These are phyloP conservation scores for Fusarium guadeloupense DNA, from an alignment of 2,329 filamentous ascomycete genomes.

Conservation along the genomic window DNA sequence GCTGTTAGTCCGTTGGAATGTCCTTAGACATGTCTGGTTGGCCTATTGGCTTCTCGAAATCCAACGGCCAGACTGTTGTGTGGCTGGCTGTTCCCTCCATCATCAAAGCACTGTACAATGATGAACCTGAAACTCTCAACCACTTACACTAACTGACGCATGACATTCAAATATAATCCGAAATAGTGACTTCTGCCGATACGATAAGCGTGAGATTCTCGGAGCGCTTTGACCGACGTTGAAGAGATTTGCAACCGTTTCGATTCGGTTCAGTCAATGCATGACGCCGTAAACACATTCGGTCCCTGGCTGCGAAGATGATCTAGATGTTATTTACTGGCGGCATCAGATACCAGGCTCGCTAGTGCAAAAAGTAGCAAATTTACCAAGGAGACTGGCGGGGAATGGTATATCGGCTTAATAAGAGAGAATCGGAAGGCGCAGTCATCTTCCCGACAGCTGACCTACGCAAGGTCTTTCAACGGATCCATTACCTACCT, in stretches of 20 bases:
- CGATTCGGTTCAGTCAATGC: background rate
- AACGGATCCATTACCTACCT: background rate
- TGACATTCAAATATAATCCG: background rate
- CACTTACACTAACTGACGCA: slow-evolving; percentile 12
- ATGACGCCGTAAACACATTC: slow-evolving; percentile 8
- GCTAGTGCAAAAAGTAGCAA: slow-evolving; percentile 10
- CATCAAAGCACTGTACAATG: slow-evolving; percentile 1
- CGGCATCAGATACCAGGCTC: background rate
- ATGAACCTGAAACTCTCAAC: slow-evolving; percentile 15
- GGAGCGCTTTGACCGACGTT: slow-evolving; percentile 26
- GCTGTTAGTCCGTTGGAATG: slow-evolving; percentile 7
- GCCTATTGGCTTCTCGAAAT: background rate
- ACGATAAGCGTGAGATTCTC: slow-evolving; percentile 22
- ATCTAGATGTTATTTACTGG: slow-evolving; percentile 4
- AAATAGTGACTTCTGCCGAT: slow-evolving; percentile 1
- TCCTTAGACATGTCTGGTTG: slow-evolving; percentile 8
- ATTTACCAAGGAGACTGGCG: too few species aligned
- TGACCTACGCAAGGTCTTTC: too few species aligned
- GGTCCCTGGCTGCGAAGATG: background rate
- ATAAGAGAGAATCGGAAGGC: background rate
- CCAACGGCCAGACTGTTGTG: slow-evolving; percentile 1
- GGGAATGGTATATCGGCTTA: background rate
- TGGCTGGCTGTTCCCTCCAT: slow-evolving; percentile 6
- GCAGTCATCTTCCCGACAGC: background rate
- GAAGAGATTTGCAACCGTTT: slow-evolving; percentile 2